These are phyloP conservation scores for Pueraria montana DNA, from an alignment of 306 rosid genomes.

Conservation along the genomic window DNA sequence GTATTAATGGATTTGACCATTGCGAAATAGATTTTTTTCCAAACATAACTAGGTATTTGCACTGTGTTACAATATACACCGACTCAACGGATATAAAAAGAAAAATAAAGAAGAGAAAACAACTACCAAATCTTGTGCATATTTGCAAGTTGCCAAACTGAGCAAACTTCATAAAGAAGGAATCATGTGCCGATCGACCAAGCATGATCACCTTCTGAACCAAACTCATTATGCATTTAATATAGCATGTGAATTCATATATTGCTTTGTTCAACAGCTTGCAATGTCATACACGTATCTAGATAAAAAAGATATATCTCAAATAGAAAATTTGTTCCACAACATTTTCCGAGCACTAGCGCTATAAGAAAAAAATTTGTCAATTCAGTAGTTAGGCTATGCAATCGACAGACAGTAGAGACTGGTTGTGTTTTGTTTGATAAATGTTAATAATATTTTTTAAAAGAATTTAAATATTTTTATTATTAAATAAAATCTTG, in stretches of 20 bases:
- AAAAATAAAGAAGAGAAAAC: background rate
- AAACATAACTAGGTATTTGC: background rate
- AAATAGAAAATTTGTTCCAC: background rate
- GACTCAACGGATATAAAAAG: constrained; percentile 9
- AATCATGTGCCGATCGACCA: constrained; percentile 59
- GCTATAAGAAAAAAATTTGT: background rate
- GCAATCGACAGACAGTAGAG: background rate
- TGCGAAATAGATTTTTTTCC: background rate
- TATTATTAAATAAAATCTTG: background rate
- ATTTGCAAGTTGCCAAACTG: constrained; percentile 41
- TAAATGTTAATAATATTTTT: background rate
- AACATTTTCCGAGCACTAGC: background rate
- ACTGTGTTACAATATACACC: background rate
- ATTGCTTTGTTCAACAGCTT: constrained; percentile 22
- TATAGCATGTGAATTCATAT: constrained; percentile 56
- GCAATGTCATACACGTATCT: constrained; percentile 42
- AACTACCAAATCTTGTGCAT: constrained; percentile 30
- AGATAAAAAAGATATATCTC: background rate
- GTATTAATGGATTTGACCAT: constrained; percentile 19
- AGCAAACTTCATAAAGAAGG: constrained; percentile 46
- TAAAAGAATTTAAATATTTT: background rate
- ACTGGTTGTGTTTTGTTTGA: background rate
- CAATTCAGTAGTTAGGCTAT: background rate
- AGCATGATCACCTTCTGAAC: constrained; percentile 42
- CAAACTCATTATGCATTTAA: constrained; percentile 52